phyloP scores from a whole-genome alignment of 192 early-diverging fungal species.

The Diversispora epigaea region DNA sequence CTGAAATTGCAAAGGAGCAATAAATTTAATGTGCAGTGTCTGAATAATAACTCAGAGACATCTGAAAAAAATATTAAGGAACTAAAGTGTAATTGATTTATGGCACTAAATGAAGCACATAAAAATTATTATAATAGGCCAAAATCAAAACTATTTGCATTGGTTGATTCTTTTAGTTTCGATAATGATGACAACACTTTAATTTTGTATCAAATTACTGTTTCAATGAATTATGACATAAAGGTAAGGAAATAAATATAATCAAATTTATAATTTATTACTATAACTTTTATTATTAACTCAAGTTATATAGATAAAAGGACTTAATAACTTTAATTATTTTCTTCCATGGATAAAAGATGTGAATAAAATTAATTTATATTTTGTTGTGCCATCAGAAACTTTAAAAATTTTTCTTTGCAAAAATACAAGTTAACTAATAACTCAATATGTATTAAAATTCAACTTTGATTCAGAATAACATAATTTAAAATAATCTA shows the following conservation, averaged over 20 bases:
- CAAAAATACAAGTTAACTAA: slow-evolving; percentile 4
- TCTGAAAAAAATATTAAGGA: background rate
- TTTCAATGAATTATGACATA: slow-evolving; percentile 6
- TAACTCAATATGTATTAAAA: slow-evolving; percentile 14
- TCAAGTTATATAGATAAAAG: slow-evolving; percentile 9
- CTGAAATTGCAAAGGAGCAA: background rate
- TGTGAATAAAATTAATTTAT: background rate
- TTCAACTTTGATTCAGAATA: background rate
- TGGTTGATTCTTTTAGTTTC: slow-evolving; percentile 15
- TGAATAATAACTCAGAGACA: slow-evolving; percentile 5
- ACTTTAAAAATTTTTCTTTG: slow-evolving; percentile 2
- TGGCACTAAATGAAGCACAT: slow-evolving; percentile 5
- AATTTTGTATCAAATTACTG: slow-evolving; percentile 8
- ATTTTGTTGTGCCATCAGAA: slow-evolving; percentile 8
- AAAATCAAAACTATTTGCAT: slow-evolving; percentile 13
- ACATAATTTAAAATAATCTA: background rate
- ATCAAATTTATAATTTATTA: background rate
- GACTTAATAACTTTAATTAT: slow-evolving; percentile 3
- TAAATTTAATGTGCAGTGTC: background rate
- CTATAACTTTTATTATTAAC: background rate
- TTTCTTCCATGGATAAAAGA: background rate
- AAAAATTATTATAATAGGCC: slow-evolving; percentile 20
- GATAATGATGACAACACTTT: background rate
- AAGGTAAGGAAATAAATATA: slow-evolving; percentile 11
- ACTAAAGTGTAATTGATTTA: slow-evolving; percentile 11